A percentile compares a stretch with the other conserved stretches of the same genome.
phyloP scores from a whole-genome alignment of 441 rosid genomes.

The Bruguiera hainesii region DNA sequence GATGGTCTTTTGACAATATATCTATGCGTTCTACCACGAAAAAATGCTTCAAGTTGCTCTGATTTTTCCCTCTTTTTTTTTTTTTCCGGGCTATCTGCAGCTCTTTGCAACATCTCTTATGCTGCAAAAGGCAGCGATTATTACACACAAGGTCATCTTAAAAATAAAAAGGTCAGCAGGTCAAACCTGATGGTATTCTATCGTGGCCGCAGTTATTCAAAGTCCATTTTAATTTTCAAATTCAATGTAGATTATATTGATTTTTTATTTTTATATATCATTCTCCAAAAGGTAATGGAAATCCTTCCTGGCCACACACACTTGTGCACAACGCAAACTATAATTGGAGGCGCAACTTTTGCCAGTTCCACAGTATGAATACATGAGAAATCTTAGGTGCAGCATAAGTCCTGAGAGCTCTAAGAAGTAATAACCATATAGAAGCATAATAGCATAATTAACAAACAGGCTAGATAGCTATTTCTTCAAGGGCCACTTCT shows the following conservation, averaged over 20 bases:
- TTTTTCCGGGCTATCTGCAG: too few relatives aligned
- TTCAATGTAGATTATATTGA: too few relatives aligned
- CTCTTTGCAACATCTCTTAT: too few relatives aligned
- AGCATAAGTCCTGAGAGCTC: not conserved
- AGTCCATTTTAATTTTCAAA: too few relatives aligned
- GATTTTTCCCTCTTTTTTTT: not conserved
- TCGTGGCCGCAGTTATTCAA: too few relatives aligned
- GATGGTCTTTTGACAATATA: not conserved
- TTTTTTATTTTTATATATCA: too few relatives aligned
- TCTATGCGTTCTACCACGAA: not conserved
- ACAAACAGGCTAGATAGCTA: constrained; percentile 1
- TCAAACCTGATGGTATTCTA: too few relatives aligned
- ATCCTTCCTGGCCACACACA: not conserved
- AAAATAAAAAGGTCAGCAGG: too few relatives aligned
- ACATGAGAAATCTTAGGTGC: too few relatives aligned
- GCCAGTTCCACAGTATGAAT: not conserved
- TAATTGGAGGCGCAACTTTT: constrained; percentile 2
- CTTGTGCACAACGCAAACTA: constrained; percentile 2
- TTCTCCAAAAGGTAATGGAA: not conserved
- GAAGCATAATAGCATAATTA: constrained; percentile 9
- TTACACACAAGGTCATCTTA: too few relatives aligned
- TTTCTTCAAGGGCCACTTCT: constrained; percentile 5
- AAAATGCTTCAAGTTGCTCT: not conserved
- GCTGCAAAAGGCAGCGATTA: too few relatives aligned
- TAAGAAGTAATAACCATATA: constrained; percentile 1